Evolutionary conservation across 2,329 filamentous ascomycete species (phyloP).

Genomic region (Ceratocystis destructans): DNA sequence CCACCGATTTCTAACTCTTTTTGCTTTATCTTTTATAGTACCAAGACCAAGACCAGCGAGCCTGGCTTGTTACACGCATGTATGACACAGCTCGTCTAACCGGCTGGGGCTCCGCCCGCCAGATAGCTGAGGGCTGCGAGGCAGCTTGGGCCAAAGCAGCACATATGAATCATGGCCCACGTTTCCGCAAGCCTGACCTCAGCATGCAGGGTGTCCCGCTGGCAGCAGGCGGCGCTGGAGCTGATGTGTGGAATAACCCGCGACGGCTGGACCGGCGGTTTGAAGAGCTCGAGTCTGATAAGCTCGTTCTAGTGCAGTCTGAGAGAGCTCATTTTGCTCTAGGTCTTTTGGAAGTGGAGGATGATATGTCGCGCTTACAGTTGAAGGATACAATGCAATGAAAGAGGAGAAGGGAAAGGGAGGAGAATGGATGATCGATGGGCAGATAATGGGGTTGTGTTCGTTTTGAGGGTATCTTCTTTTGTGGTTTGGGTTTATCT

Average conservation of each 20-base stretch:
- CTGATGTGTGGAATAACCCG: conserved; percentile 35
- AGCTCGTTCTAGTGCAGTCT: conserved; percentile 46
- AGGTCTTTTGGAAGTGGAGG: conserved; percentile 64
- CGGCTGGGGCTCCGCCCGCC: conserved; percentile 71
- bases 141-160: conserved; percentile 67
- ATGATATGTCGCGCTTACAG: conserved; percentile 53
- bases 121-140: conserved; percentile 76
- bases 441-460: background rate
- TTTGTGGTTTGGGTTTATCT: too few species aligned
- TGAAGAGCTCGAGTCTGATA: conserved; percentile 32
- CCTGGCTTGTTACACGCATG: conserved; percentile 63
- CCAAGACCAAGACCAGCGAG: conserved; percentile 54
- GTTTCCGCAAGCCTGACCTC: conserved; percentile 41
- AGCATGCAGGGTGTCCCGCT: conserved; percentile 37
- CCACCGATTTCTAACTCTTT: conserved; percentile 19
- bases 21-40: conserved; percentile 37
- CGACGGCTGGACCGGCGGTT: conserved; percentile 40
- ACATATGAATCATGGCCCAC: conserved; percentile 59
- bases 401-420: background rate
- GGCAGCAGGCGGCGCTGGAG: conserved; percentile 34
- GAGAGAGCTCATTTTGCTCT: conserved; percentile 62
- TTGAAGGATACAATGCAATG: conserved; percentile 31
- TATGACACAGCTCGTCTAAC: conserved; percentile 65
- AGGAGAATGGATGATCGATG: background rate
- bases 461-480: too few species aligned